Evolutionary conservation across 257 asterid genomes (phyloP).

Genomic region (Solanum piurae): DNA sequence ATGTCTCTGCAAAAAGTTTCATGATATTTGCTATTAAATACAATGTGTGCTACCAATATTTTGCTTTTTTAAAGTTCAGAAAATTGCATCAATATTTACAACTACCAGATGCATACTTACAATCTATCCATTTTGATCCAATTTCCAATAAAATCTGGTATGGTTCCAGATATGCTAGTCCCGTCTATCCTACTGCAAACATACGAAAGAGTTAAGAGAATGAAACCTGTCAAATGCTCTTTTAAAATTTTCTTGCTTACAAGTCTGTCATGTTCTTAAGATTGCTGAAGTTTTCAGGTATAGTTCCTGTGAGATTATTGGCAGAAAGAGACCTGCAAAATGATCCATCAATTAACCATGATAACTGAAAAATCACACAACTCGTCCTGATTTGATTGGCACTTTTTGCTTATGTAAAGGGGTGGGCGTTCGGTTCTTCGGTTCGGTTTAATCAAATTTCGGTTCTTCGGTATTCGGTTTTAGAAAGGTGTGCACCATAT

Average conservation of each 20-base stretch:
- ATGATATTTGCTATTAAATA: background rate
- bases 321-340: constrained; percentile 66
- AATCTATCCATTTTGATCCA: constrained; percentile 47
- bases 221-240: background rate
- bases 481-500: no score
- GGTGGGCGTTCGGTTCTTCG: no score
- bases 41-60: background rate
- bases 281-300: constrained; percentile 47
- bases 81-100: background rate
- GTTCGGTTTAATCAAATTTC: no score
- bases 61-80: background rate
- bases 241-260: constrained; percentile 39
- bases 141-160: constrained; percentile 71
- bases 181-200: constrained; percentile 86
- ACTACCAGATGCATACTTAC: constrained; percentile 33
- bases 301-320: constrained; percentile 62
- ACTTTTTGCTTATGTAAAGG: background rate
- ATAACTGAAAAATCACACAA: background rate
- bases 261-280: constrained; percentile 65
- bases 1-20: constrained; percentile 1
- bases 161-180: constrained; percentile 48
- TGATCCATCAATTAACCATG: background rate
- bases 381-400: background rate
- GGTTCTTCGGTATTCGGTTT: no score
- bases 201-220: background rate